These are phyloP conservation scores for Rhododendron henanense DNA, from an alignment of 148 eudicot species.

Conservation along the genomic window DNA sequence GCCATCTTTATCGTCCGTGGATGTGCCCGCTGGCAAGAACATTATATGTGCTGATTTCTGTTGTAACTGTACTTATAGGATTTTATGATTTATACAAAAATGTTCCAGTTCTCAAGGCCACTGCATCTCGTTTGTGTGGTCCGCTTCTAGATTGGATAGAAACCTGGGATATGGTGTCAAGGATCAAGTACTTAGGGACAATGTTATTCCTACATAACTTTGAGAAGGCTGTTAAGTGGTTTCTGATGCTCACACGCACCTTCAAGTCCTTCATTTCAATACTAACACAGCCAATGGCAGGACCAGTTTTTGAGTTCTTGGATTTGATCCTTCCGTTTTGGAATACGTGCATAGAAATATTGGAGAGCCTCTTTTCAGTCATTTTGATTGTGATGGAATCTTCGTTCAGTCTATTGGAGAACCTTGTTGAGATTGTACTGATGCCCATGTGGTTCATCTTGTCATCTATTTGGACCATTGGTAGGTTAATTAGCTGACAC, in stretches of 20 bases:
- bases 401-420: slow-evolving; percentile 48
- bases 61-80: slow-evolving; percentile 84
- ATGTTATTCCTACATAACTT: slow-evolving; percentile 87
- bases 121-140: slow-evolving; percentile 86
- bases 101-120: slow-evolving; percentile 90
- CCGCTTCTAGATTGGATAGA: slow-evolving; percentile 97
- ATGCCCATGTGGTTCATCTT: slow-evolving; percentile 69
- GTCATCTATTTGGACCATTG: slow-evolving; percentile 56
- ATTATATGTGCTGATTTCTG: slow-evolving; percentile 63
- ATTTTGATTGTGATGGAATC: slow-evolving; percentile 47
- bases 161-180: slow-evolving; percentile 92
- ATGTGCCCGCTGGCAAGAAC: slow-evolving; percentile 97
- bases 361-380: slow-evolving; percentile 42
- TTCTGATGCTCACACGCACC: slow-evolving; percentile 63
- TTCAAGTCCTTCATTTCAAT: slow-evolving; percentile 61
- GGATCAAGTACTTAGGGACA: slow-evolving; percentile 89
- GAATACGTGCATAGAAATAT: slow-evolving; percentile 38
- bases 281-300: slow-evolving; percentile 71
- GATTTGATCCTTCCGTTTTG: slow-evolving; percentile 59
- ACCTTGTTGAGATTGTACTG: slow-evolving; percentile 46
- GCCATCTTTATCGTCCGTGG: slow-evolving; percentile 96
- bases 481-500: slow-evolving; percentile 38
- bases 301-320: slow-evolving; percentile 53
- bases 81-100: slow-evolving; percentile 96
- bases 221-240: slow-evolving; percentile 88